A percentile compares a stretch with the other conserved stretches of the same genome.
Conservation (phyloP, 2,329 filamentous ascomycete genomes). For the Mariannaea elegans region DNA sequence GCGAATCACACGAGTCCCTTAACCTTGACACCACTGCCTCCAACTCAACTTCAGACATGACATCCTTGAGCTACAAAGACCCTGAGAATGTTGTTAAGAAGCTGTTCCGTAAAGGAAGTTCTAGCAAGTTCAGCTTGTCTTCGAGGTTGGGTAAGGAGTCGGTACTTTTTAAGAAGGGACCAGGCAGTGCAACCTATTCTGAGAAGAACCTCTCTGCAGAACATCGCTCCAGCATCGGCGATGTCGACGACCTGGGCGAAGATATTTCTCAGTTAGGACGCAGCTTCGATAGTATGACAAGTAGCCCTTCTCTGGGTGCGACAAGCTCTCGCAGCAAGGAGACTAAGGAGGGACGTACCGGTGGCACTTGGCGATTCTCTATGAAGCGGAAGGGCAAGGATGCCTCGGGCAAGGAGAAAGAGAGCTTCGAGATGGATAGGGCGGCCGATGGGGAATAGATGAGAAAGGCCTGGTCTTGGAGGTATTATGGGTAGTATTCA, state of each 20-base stretch:
- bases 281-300: constrained; percentile 65
- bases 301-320: constrained; percentile 65
- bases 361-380: constrained; percentile 61
- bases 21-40: constrained; percentile 64
- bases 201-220: constrained; percentile 66
- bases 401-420: constrained; percentile 52
- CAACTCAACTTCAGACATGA: constrained; percentile 65
- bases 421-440: constrained; percentile 62
- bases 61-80: constrained; percentile 55
- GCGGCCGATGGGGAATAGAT: constrained; percentile 42
- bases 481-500: constrained; percentile 14
- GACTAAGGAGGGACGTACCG: constrained; percentile 58
- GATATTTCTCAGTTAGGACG: constrained; percentile 54
- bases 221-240: constrained; percentile 65
- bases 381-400: constrained; percentile 69
- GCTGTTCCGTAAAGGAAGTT: constrained; percentile 71
- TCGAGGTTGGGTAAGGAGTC: constrained; percentile 64
- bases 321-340: constrained; percentile 54
- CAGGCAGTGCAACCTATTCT: constrained; percentile 64
- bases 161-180: constrained; percentile 66
- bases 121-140: constrained; percentile 71
- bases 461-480: constrained; percentile 11
- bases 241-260: constrained; percentile 62
- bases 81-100: constrained; percentile 67
- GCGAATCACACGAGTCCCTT: constrained; percentile 68